Conservation (phyloP, 129 eudicot genomes). For the Lactuca saligna region DNA sequence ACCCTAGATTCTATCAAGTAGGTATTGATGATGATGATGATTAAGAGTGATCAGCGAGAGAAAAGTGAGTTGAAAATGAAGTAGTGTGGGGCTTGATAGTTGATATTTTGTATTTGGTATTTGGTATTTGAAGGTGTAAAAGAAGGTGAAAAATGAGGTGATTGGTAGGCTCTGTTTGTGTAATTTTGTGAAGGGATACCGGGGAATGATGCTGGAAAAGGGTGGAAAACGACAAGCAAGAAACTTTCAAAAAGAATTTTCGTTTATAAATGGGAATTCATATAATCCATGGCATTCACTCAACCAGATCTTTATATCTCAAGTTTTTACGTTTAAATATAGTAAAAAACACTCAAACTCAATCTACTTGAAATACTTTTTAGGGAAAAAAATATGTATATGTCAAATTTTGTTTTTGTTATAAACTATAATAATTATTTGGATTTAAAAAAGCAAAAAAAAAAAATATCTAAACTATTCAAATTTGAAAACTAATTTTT, state of each 20-base stretch:
- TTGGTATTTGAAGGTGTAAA: slow-evolving; percentile 11
- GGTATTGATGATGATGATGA: slow-evolving; percentile 15
- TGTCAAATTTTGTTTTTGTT: slow-evolving; percentile 25
- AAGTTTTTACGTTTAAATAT: slow-evolving; percentile 22
- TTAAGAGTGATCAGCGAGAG: slow-evolving; percentile 32
- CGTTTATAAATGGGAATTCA: slow-evolving; percentile 16
- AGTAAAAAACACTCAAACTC: slow-evolving; percentile 26
- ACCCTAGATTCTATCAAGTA: slow-evolving; percentile 35
- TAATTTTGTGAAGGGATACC: background rate
- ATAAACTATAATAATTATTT: background rate
- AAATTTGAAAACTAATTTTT: background rate
- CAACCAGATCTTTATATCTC: slow-evolving; percentile 16
- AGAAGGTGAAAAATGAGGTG: slow-evolving; percentile 5
- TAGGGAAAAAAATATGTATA: slow-evolving; percentile 12
- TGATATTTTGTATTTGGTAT: background rate
- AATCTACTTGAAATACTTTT: slow-evolving; percentile 25
- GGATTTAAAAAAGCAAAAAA: background rate
- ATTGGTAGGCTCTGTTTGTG: slow-evolving; percentile 15
- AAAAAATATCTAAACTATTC: background rate
- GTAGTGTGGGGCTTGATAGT: slow-evolving; percentile 33
- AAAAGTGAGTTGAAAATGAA: slow-evolving; percentile 32
- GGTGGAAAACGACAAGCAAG: slow-evolving; percentile 22
- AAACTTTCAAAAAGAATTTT: slow-evolving; percentile 25
- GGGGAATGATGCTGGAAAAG: slow-evolving; percentile 12
- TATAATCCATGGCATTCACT: slow-evolving; percentile 10